A percentile compares a stretch with the other conserved stretches of the same genome.
phyloP scores from a whole-genome alignment of 169 alveolate species.

The Toxoplasma gondii region DNA sequence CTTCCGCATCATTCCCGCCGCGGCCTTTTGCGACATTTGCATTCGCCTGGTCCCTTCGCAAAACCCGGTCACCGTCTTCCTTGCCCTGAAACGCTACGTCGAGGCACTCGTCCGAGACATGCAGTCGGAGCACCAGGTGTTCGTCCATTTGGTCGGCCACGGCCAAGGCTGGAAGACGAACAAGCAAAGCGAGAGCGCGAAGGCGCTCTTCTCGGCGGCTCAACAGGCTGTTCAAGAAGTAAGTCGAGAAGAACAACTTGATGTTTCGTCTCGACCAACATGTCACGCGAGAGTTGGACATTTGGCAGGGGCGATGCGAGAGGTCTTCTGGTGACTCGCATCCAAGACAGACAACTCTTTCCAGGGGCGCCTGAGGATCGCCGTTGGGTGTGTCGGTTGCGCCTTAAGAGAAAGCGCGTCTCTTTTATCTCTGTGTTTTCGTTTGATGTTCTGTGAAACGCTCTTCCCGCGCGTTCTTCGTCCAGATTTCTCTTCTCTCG shows the following conservation, averaged over 20 bases:
- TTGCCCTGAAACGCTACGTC: background rate
- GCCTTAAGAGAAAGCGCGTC: too few relatives aligned
- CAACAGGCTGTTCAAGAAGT: background rate
- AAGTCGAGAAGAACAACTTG: background rate
- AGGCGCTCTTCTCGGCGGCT: background rate
- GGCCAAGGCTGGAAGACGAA: background rate
- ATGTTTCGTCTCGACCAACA: background rate
- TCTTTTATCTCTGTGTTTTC: too few relatives aligned
- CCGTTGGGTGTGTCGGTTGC: too few relatives aligned
- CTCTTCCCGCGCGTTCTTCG: too few relatives aligned
- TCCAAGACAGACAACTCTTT: too few relatives aligned
- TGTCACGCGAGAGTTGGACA: too few relatives aligned
- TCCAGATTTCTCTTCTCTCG: too few relatives aligned
- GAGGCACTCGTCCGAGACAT: background rate
- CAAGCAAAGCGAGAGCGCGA: background rate
- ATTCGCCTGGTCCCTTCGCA: conserved; percentile 39
- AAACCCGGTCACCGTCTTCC: background rate
- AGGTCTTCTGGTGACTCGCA: too few relatives aligned
- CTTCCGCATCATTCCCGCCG: conserved; percentile 37
- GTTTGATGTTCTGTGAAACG: too few relatives aligned
- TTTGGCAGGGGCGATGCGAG: too few relatives aligned
- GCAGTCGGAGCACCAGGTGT: background rate
- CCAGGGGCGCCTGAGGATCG: too few relatives aligned
- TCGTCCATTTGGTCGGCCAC: background rate
- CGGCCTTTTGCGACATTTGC: background rate